These are phyloP conservation scores for Podospora didyma DNA, from an alignment of 495 filamentous ascomycete species.

Conservation along the genomic window DNA sequence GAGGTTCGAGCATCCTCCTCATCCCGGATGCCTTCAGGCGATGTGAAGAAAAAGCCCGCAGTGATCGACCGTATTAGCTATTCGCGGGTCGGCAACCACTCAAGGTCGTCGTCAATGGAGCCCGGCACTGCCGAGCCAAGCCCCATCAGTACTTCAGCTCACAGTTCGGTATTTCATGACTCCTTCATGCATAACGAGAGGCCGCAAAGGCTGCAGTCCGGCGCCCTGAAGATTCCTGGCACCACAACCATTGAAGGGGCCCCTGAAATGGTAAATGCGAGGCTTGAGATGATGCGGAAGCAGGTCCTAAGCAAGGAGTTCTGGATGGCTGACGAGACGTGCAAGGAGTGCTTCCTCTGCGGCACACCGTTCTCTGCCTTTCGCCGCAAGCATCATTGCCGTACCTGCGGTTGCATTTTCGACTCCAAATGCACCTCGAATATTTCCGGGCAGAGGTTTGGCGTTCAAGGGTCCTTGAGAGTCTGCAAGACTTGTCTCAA, in stretches of 20 bases:
- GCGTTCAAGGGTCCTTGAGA: conserved; percentile 78
- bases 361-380: conserved; percentile 88
- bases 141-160: conserved; percentile 50
- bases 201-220: conserved; percentile 39
- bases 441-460: conserved; percentile 80
- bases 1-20: conserved; percentile 27
- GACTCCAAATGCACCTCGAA: conserved; percentile 93
- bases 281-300: conserved; percentile 67
- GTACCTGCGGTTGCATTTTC: conserved; percentile 93
- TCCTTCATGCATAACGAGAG: conserved; percentile 43
- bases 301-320: conserved; percentile 89
- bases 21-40: conserved; percentile 20
- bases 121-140: conserved; percentile 49
- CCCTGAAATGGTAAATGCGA: conserved; percentile 55
- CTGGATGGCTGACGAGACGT: conserved; percentile 99
- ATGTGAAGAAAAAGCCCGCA: conserved; percentile 33
- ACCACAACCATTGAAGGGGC: conserved; percentile 53
- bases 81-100: conserved; percentile 46
- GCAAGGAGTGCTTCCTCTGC: conserved; percentile 95
- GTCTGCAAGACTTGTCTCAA: conserved; percentile 93
- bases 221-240: conserved; percentile 47
- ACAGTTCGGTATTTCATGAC: conserved; percentile 50
- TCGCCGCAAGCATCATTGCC: conserved; percentile 93
- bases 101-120: conserved; percentile 61
- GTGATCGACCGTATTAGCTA: conserved; percentile 53